Percentiles rank a stretch among this genome's conserved stretches.
Conservation (phyloP, 1,284 basidiomycete genomes). For the Rhodotorula sp. region DNA sequence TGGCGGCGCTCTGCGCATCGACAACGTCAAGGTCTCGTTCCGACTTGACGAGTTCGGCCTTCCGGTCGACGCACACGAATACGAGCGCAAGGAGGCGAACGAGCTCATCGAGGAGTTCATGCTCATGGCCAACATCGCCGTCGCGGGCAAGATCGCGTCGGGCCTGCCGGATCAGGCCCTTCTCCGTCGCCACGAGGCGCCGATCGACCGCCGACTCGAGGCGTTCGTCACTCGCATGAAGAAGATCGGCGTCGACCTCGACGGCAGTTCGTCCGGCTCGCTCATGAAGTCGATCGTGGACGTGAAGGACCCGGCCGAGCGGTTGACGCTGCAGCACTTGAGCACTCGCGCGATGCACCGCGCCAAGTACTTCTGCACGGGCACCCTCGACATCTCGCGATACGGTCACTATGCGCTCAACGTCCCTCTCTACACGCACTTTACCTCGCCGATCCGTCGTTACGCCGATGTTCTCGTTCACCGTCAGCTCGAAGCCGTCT, state of each 20-base stretch:
- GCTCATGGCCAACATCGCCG: conserved; percentile 84
- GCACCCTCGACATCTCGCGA: conserved; percentile 98
- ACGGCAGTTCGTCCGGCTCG: conserved; percentile 73
- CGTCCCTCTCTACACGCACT: conserved; percentile 92
- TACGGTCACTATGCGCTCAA: conserved; percentile 92
- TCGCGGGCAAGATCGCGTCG: conserved; percentile 89
- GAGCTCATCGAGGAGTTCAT: conserved; percentile 94
- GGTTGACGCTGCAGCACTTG: conserved; percentile 50
- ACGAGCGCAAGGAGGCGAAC: conserved; percentile 70
- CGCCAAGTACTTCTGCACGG: conserved; percentile 97
- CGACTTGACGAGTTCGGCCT: conserved; percentile 76
- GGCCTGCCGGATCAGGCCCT: conserved; percentile 93
- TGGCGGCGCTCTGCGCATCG: conserved; percentile 73
- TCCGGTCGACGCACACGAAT: conserved; percentile 74
- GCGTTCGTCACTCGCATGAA: conserved; percentile 75
- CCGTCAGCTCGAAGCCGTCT: conserved; percentile 90
- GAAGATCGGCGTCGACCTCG: conserved; percentile 78
- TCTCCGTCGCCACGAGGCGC: conserved; percentile 87
- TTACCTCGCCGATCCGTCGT: conserved; percentile 59
- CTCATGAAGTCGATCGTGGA: conserved; percentile 79
- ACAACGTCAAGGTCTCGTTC: conserved; percentile 74
- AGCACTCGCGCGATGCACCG: conserved; percentile 80
- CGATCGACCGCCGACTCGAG: conserved; percentile 81
- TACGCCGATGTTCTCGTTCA: conserved; percentile 96
- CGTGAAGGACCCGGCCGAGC: conserved; percentile 70